A percentile compares a stretch with the other conserved stretches of the same genome.
Evolutionary conservation across 1,284 basidiomycete species (phyloP).

Genomic region (Irpex sp.): DNA sequence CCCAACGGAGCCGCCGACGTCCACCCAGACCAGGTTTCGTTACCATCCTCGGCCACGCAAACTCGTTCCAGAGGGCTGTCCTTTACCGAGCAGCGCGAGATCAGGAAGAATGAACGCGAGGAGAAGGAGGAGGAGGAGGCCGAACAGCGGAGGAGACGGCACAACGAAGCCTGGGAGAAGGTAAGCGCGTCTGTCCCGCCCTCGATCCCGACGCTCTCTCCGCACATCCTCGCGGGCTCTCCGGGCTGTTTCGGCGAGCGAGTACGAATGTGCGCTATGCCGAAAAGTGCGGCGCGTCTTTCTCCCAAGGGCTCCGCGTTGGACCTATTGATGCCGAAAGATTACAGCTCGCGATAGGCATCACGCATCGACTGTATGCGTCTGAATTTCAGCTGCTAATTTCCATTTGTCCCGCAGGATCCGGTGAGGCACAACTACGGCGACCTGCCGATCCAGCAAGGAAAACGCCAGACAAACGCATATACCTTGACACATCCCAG

Average conservation of each 20-base stretch:
- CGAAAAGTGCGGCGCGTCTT: background rate
- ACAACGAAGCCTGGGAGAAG: slow-evolving; percentile 44
- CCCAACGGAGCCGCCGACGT: slow-evolving; percentile 12
- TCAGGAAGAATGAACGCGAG: slow-evolving; percentile 21
- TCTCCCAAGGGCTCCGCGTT: background rate
- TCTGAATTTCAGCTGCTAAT: background rate
- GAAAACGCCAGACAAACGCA: slow-evolving; percentile 13
- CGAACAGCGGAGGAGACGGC: slow-evolving; percentile 33
- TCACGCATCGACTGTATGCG: background rate
- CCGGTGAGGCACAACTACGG: slow-evolving; percentile 63
- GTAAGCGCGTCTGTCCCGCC: slow-evolving; percentile 24
- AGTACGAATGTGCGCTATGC: background rate
- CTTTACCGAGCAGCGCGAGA: slow-evolving; percentile 25
- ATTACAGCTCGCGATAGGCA: background rate
- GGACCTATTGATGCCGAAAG: background rate
- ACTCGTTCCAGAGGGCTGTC: slow-evolving; percentile 11
- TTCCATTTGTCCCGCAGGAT: slow-evolving; percentile 34
- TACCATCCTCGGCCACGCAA: slow-evolving; percentile 3
- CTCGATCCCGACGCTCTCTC: background rate
- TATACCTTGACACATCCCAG: background rate
- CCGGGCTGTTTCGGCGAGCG: background rate
- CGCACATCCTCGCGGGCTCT: background rate
- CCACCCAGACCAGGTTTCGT: slow-evolving; percentile 9
- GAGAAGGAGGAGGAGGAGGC: slow-evolving; percentile 20
- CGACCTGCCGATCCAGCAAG: slow-evolving; percentile 49